Evolutionary conservation across 73 alveolate genomes (phyloP).

Genomic region (Paramecium pentaurelia): DNA sequence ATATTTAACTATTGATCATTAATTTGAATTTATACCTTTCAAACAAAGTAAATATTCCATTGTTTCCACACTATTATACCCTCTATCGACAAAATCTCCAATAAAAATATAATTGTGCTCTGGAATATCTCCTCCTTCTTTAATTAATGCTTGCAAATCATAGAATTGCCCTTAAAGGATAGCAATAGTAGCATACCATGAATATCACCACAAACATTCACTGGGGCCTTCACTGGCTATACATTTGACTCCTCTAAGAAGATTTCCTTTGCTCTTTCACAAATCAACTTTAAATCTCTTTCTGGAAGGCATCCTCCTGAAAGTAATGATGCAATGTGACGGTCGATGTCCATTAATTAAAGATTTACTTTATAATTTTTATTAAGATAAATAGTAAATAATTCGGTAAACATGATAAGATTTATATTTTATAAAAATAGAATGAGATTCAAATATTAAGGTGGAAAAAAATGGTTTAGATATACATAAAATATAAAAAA

Average conservation of each 20-base stretch:
- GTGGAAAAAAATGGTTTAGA: neutral
- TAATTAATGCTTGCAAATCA: conserved; percentile 60
- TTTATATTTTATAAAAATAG: no score
- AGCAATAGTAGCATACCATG: conserved; percentile 59
- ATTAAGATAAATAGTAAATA: neutral
- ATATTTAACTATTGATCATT: conserved; percentile 23
- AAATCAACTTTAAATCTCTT: conserved; percentile 67
- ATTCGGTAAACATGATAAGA: neutral
- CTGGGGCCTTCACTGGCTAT: conserved; percentile 71
- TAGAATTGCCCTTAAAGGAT: conserved; percentile 49
- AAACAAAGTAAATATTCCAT: conserved; percentile 60
- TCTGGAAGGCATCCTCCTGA: conserved; percentile 70
- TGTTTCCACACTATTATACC: conserved; percentile 77
- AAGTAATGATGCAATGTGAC: conserved; percentile 1
- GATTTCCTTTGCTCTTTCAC: conserved; percentile 80
- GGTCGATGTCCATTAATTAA: conserved; percentile 41
- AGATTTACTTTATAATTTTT: neutral
- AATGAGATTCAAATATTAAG: neutral
- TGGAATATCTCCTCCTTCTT: conserved; percentile 76
- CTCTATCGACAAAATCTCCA: conserved; percentile 84
- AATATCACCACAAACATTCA: conserved; percentile 87
- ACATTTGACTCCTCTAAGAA: conserved; percentile 71
- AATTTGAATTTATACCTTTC: conserved; percentile 52
- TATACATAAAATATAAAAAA: neutral
- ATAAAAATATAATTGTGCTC: conserved; percentile 76